Percentiles rank a stretch among this genome's conserved stretches.
phyloP scores from a whole-genome alignment of 495 filamentous ascomycete genomes.

The Cenococcum geophilum region DNA sequence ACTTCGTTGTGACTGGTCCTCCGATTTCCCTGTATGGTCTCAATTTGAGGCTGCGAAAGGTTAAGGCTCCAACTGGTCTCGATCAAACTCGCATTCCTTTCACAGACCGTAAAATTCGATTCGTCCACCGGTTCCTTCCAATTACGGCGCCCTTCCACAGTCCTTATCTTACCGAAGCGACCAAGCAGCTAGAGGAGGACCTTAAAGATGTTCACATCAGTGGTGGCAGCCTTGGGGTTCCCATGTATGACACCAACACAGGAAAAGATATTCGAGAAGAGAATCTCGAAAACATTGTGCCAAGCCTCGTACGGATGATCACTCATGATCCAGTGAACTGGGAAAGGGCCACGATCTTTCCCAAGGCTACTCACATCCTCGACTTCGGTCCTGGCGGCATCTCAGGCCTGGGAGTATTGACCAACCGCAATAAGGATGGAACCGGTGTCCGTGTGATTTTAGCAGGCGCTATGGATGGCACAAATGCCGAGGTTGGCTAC shows the following conservation, averaged over 20 bases:
- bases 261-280: slow-evolving; percentile 72
- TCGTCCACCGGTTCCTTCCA: slow-evolving; percentile 93
- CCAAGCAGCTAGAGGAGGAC: slow-evolving; percentile 74
- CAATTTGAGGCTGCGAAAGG: slow-evolving; percentile 87
- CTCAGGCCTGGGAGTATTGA: slow-evolving; percentile 92
- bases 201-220: slow-evolving; percentile 72
- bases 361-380: slow-evolving; percentile 81
- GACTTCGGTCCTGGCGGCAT: slow-evolving; percentile 97
- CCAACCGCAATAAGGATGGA: slow-evolving; percentile 96
- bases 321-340: slow-evolving; percentile 87
- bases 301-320: slow-evolving; percentile 82
- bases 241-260: slow-evolving; percentile 81
- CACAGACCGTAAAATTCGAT: slow-evolving; percentile 91
- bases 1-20: slow-evolving; percentile 93
- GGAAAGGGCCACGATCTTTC: slow-evolving; percentile 88
- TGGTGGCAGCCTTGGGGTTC: slow-evolving; percentile 61
- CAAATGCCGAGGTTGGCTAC: slow-evolving; percentile 85
- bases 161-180: slow-evolving; percentile 76
- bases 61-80: slow-evolving; percentile 91
- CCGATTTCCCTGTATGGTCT: slow-evolving; percentile 93
- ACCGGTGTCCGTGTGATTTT: slow-evolving; percentile 93
- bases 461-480: slow-evolving; percentile 83
- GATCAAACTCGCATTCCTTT: slow-evolving; percentile 93
- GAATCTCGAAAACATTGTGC: slow-evolving; percentile 63
- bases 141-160: slow-evolving; percentile 99